Evolutionary conservation across 2,329 filamentous ascomycete genomes (phyloP), one percentile per base, ranked within the genome.

Genomic region (Pyrenophora graminea): DNA sequence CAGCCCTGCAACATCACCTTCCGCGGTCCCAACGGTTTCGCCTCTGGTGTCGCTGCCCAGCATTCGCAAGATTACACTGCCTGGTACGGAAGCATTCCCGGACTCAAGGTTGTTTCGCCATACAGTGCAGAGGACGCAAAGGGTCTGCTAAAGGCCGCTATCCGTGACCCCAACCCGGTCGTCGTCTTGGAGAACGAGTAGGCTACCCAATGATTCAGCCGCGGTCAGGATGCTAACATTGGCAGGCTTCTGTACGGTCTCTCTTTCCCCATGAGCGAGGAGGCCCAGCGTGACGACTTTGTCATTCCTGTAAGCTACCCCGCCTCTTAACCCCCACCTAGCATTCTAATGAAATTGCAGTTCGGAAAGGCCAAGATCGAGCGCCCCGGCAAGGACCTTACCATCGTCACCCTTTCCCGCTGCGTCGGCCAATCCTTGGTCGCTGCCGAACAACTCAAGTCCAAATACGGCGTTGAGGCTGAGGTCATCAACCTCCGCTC

Each of bases 1-100:
- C 94, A 99, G 80, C 94, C 94, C 69, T 99, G 94, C 82, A 97
- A 97, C 82, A 93, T 99, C 79, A 97, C 94, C 67, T 99, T 99
- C 88, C 92, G 94, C 75, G 94, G 94, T 47, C 94, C 94, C 78
- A 99, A 99, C 80, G 94, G 94, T 70, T 99, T 99, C 77, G 94
- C 94, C 57, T 74, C 93, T 55, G 94, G 94, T 84, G 94, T 99
- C 69, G 94, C 81, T 61, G 94, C 94, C 55, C 94, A 99, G 83
- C 94, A 99, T 83, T 97, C 94, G 45, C 94, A 99, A 81, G 94
- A 99, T 76, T 99, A 95, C 83, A 90, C 90, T 44, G 91, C 93
- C 58, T 99, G 94, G 94, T 99, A 99, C 79, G 94, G 93, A 74
- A 95, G 91, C 78, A 94, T 99, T 69, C 94, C 94, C 45, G 94